Conservation (phyloP, 2,329 filamentous ascomycete species). For the Taxawa tesnikishii region DNA sequence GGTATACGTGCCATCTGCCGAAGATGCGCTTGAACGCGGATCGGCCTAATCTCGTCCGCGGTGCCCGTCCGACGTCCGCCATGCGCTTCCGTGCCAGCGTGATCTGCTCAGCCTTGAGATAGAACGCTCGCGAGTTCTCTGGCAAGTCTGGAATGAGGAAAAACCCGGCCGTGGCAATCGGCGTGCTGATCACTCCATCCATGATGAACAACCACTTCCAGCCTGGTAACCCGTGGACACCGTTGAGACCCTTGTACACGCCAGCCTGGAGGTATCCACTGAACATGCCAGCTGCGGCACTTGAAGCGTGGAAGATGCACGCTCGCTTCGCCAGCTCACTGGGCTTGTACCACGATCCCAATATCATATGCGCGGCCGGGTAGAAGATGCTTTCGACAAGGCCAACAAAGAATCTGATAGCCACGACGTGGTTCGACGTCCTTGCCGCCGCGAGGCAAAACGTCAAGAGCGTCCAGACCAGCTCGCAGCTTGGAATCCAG, state of each 20-base stretch:
- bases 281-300: slow-evolving; percentile 48
- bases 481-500: slow-evolving; percentile 26
- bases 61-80: neutral
- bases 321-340: slow-evolving; percentile 48
- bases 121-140: slow-evolving; percentile 13
- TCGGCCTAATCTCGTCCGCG: neutral
- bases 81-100: neutral
- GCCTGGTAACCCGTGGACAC: slow-evolving; percentile 36
- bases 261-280: slow-evolving; percentile 50
- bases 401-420: slow-evolving; percentile 15
- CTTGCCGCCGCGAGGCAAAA: slow-evolving; percentile 22
- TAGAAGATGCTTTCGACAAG: slow-evolving; percentile 24
- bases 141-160: slow-evolving; percentile 42
- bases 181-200: slow-evolving; percentile 44
- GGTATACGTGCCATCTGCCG: slow-evolving; percentile 1
- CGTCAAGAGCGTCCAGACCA: slow-evolving; percentile 27
- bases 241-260: slow-evolving; percentile 31
- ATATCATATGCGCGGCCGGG: slow-evolving; percentile 38
- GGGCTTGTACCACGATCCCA: slow-evolving; percentile 49
- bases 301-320: slow-evolving; percentile 49
- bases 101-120: slow-evolving; percentile 2
- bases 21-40: neutral
- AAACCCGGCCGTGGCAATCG: slow-evolving; percentile 42
- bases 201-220: slow-evolving; percentile 49
- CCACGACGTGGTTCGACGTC: slow-evolving; percentile 14